Base-by-base conservation (phyloP, 352 stramenopile genomes). In the Peronospora destructor region DNA sequence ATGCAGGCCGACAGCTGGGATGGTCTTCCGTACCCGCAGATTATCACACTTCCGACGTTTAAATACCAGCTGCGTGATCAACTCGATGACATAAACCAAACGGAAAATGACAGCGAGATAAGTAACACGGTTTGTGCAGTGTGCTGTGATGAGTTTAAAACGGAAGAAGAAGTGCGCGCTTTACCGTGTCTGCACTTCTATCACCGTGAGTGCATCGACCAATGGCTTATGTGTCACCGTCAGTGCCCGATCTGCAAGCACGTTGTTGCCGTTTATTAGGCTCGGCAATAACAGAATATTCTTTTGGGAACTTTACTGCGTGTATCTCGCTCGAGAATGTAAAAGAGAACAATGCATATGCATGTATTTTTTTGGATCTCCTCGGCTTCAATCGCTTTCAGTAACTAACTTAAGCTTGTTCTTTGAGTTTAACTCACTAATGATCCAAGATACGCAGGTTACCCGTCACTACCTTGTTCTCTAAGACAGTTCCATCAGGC, bases 391-490 rank as follows among this genome's bases (percentile, higher is more conserved):
- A 54, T 43, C 35, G 10, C 29, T 42, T 52, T 33, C 47, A 53
- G n/a, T 43, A 46, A 53, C 26, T 26, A 26, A 37, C 21, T 29
- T 32, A 17, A 40, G 29, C 40, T 56, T 25, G 28, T 45, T 34
- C 43, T 45, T 46, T n/a, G 12, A 43, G 41, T 41, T 26, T 47
- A 32, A 21, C 13, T 44, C 17, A 35, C 82, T 73, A 97, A 67
- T 96, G 87, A 64, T 97, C 91, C 30, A 97, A 72, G 47, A 97
- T 97, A 29, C 87, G 75, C 37, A 97, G 56, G 57, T 97, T 96
- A 26, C 91, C 91, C 1, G 91, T 97, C 48, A 97, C 88, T 34
- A 97, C 91, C 68, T 97, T 96, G 64, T 97, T 88, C 73, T 95
- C 78, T 35, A 97, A 68, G 48, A 97, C 84, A 6, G 91, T 95